phyloP scores from a whole-genome alignment of 108 stramenopile species.

The Thalassiosira profunda region DNA sequence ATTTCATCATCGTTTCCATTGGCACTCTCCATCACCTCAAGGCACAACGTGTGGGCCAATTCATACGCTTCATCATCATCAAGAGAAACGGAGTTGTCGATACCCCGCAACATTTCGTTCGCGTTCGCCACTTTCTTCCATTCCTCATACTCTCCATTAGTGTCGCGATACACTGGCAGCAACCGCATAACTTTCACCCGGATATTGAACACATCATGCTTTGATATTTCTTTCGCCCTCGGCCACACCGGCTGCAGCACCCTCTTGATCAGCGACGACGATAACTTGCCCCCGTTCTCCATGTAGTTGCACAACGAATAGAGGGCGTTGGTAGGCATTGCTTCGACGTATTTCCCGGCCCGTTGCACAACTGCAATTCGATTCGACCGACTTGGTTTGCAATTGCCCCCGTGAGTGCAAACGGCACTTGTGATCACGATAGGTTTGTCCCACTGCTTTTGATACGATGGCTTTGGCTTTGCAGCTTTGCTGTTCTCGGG shows the following conservation, averaged over 20 bases:
- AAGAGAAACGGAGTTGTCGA: conserved; percentile 1
- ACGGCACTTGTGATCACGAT: not conserved
- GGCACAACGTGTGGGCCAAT: not conserved
- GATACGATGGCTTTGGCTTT: not conserved
- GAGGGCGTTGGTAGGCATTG: not conserved
- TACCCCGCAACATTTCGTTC: not conserved
- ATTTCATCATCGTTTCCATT: not conserved
- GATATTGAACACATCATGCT: conserved; percentile 16
- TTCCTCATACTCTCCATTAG: conserved; percentile 7
- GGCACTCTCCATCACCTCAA: not conserved
- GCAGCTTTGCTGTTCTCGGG: not conserved
- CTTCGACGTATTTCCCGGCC: conserved; percentile 5
- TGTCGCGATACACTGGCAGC: not conserved
- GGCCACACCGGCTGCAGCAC: not conserved
- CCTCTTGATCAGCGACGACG: not conserved
- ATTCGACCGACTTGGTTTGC: conserved; percentile 6
- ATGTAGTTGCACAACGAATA: conserved; percentile 1
- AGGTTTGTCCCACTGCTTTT: not conserved
- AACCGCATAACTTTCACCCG: conserved; percentile 2
- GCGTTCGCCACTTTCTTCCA: not conserved
- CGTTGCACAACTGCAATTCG: not conserved
- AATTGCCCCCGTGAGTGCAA: conserved; percentile 5
- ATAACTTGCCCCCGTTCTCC: conserved; percentile 3
- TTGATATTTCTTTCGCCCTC: not conserved
- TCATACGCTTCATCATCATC: conserved; percentile 18